Evolutionary conservation across 495 filamentous ascomycete species (phyloP).

Genomic region (Tuber magnatum): DNA sequence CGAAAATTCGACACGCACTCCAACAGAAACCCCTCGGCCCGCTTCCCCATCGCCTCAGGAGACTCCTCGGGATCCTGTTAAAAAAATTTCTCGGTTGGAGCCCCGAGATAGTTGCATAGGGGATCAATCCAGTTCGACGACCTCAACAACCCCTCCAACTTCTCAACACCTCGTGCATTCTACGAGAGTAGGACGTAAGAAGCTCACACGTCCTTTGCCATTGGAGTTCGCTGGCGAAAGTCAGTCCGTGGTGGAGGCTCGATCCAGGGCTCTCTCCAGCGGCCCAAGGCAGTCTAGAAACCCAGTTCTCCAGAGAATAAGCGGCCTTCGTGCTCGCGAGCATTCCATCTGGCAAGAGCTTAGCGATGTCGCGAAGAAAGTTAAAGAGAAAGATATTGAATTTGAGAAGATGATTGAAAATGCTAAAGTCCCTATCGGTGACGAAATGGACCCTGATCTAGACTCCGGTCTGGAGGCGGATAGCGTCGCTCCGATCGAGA

Average conservation of each 20-base stretch:
- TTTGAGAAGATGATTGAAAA: slow-evolving; percentile 18
- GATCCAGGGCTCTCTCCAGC: neutral
- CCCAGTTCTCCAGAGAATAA: slow-evolving; percentile 16
- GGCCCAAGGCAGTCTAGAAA: neutral
- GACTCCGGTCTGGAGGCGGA: neutral
- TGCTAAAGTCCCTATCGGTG: neutral
- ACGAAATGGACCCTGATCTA: neutral
- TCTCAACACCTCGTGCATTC: neutral
- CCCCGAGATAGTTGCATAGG: neutral
- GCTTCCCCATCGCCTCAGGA: neutral
- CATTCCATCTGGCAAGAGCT: slow-evolving; percentile 18
- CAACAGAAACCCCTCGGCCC: neutral
- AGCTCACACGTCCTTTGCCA: neutral
- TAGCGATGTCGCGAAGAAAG: slow-evolving; percentile 13
- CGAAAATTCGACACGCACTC: neutral
- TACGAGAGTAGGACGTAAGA: neutral
- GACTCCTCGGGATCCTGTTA: neutral
- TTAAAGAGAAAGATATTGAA: slow-evolving; percentile 14
- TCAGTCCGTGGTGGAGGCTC: neutral
- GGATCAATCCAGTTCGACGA: neutral
- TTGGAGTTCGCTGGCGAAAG: neutral
- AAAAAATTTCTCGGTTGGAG: neutral
- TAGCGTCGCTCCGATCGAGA: neutral
- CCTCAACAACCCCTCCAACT: neutral
- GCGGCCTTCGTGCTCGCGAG: slow-evolving; percentile 10